These are phyloP conservation scores for Vinca minor DNA, from an alignment of 257 asterid genomes.

Conservation along the genomic window DNA sequence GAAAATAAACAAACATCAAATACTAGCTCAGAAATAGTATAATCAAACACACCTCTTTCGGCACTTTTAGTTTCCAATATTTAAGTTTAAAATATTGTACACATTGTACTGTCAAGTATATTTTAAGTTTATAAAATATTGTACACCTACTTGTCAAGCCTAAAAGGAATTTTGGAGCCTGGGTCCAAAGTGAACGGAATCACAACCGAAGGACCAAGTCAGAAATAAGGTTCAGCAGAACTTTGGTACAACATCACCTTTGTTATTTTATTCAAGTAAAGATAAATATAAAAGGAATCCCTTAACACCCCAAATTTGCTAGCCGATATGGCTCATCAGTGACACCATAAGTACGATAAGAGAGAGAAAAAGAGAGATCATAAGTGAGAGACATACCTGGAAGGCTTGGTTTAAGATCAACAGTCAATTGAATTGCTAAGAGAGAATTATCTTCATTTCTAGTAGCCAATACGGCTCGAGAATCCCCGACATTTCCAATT, in stretches of 20 bases:
- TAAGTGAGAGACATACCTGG: constrained; percentile 46
- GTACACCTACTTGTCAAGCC: background rate
- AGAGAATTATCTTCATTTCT: constrained; percentile 54
- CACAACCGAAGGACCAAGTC: background rate
- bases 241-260: background rate
- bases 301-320: background rate
- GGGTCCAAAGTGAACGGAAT: background rate
- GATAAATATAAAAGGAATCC: background rate
- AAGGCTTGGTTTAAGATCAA: constrained; percentile 86
- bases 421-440: constrained; percentile 68
- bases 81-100: too few relatives aligned
- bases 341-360: too few relatives aligned
- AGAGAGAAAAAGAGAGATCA: background rate
- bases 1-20: too few relatives aligned
- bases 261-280: too few relatives aligned
- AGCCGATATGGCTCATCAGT: too few relatives aligned
- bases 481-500: constrained; percentile 80
- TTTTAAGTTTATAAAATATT: background rate
- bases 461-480: constrained; percentile 77
- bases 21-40: too few relatives aligned
- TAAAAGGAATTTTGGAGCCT: background rate
- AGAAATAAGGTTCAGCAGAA: background rate
- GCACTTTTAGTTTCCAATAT: too few relatives aligned
- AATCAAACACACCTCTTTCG: too few relatives aligned
- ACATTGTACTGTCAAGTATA: too few relatives aligned